Evolutionary conservation across 164 flowering plant genomes (phyloP), one percentile per base, ranked within the genome.

Genomic region (Piper betle): DNA sequence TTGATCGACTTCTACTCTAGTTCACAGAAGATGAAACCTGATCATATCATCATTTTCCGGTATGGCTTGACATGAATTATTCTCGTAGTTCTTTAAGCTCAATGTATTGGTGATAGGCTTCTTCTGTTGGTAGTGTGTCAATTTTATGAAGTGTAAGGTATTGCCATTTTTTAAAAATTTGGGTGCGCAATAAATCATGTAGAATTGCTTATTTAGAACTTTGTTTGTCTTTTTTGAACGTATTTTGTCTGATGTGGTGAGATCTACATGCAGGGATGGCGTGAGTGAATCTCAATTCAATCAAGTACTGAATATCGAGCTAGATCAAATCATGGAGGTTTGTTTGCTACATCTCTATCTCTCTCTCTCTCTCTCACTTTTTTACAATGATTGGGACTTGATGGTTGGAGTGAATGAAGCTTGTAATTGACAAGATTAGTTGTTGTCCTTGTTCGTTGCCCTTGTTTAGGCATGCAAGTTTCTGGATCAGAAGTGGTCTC

Each of bases 231-330:
- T 15, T 10, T 25, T 18, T 54, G 55, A 3, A 53, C 16, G 13
- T 16, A 1, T 25, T 25, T 10, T 18, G 33, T 25, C 33, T 54
- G 20, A 54, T 18, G 17, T 9, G 18, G 16, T 18, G 20, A 4
- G 15, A 6, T 54, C 17, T 53, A 8, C 6, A n/a, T 75, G 37
- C 52, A 91, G 96, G 81, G 97, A 91, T 73, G 97, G 97, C 1
- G 97, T 91, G n/a, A 88, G 97, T 39, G 97, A 91, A 68, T 84
- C 91, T 0, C 96, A 91, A 60, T 88, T 91, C 74, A 88, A 72
- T 48, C 96, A 91, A 70, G 96, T 88, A 12, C 62, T 91, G 53
- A 91, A 88, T 66, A 79, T 82, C 43, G 97, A 91, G 61, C 71
- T 91, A 46, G 88, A 85, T 64, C 91, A 91, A 59, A 84, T 86